A percentile compares a stretch with the other conserved stretches of the same genome.
These are phyloP conservation scores for Austroboletus niveus DNA, from an alignment of 1,284 basidiomycete species.

Conservation along the genomic window DNA sequence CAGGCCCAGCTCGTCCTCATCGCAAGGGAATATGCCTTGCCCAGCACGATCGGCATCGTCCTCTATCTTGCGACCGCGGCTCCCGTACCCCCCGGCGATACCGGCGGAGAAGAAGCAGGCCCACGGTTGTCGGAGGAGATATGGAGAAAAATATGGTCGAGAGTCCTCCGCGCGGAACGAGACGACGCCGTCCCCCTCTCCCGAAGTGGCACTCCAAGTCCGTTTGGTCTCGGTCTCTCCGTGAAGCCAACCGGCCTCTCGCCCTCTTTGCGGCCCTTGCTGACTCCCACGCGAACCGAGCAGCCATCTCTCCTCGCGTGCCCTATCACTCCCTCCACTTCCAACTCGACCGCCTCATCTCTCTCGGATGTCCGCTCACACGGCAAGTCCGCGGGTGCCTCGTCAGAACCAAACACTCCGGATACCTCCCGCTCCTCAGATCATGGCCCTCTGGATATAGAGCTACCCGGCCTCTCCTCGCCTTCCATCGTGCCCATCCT, in stretches of 20 bases:
- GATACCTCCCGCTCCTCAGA: conserved; percentile 54
- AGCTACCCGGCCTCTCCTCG: conserved; percentile 64
- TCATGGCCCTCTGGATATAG: conserved; percentile 45
- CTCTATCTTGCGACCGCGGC: conserved; percentile 66
- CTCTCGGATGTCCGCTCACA: conserved; percentile 44
- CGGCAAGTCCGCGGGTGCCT: conserved; percentile 46
- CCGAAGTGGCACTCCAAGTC: conserved; percentile 39
- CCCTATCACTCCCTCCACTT: conserved; percentile 48
- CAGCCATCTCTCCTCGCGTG: conserved; percentile 33
- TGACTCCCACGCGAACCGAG: conserved; percentile 41
- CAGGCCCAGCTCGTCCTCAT: conserved; percentile 75
- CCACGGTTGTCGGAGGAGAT: conserved; percentile 79
- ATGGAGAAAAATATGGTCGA: conserved; percentile 79
- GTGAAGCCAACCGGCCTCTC: conserved; percentile 38
- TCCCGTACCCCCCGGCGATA: conserved; percentile 28
- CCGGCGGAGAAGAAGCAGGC: conserved; percentile 56
- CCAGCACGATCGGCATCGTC: conserved; percentile 73
- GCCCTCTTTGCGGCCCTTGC: conserved; percentile 44
- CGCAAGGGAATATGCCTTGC: conserved; percentile 83
- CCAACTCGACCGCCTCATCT: conserved; percentile 54
- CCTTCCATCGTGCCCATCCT: conserved; percentile 72
- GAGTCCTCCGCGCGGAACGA: conserved; percentile 64
- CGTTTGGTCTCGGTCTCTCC: conserved; percentile 42
- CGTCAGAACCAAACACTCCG: conserved; percentile 53
- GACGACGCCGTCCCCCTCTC: conserved; percentile 48